These are phyloP conservation scores for Cyclotella choctawhatcheeana DNA, from an alignment of 108 stramenopile genomes.

Conservation along the genomic window DNA sequence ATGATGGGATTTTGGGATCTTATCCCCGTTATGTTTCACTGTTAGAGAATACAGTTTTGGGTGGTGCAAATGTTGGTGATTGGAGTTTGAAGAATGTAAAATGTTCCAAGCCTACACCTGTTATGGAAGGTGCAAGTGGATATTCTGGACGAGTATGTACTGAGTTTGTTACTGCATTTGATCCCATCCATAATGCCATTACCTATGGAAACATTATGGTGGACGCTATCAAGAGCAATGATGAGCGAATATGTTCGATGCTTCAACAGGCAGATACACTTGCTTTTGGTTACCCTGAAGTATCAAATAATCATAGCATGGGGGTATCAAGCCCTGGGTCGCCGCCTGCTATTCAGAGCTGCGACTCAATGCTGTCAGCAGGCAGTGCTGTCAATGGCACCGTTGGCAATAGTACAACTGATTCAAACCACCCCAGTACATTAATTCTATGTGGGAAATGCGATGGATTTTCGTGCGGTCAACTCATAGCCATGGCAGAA, in stretches of 20 bases:
- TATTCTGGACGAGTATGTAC: background rate
- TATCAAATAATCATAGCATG: background rate
- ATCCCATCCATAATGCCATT: slow-evolving; percentile 14
- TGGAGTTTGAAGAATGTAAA: slow-evolving; percentile 1
- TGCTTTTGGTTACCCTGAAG: slow-evolving; percentile 50
- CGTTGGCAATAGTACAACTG: background rate
- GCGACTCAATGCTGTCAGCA: slow-evolving; percentile 40
- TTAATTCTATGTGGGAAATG: slow-evolving; percentile 70
- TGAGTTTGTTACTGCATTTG: slow-evolving; percentile 44
- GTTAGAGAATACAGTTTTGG: slow-evolving; percentile 54
- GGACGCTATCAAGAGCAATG: slow-evolving; percentile 44
- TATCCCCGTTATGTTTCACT: slow-evolving; percentile 73
- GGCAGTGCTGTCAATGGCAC: slow-evolving; percentile 19
- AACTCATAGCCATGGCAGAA: slow-evolving; percentile 82
- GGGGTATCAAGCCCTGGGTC: slow-evolving; percentile 37
- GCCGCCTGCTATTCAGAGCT: slow-evolving; percentile 31
- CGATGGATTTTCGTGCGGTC: slow-evolving; percentile 86
- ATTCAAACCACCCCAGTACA: slow-evolving; percentile 72
- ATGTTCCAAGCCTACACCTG: slow-evolving; percentile 17
- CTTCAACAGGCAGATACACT: slow-evolving; percentile 85
- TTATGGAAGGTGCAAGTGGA: slow-evolving; percentile 38
- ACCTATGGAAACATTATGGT: background rate
- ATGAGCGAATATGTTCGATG: slow-evolving; percentile 70
- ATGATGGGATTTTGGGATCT: slow-evolving; percentile 56
- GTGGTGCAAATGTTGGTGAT: slow-evolving; percentile 1